Evolutionary conservation across 768 basidiomycete genomes (phyloP).

Genomic region (Lentinus brumalis): DNA sequence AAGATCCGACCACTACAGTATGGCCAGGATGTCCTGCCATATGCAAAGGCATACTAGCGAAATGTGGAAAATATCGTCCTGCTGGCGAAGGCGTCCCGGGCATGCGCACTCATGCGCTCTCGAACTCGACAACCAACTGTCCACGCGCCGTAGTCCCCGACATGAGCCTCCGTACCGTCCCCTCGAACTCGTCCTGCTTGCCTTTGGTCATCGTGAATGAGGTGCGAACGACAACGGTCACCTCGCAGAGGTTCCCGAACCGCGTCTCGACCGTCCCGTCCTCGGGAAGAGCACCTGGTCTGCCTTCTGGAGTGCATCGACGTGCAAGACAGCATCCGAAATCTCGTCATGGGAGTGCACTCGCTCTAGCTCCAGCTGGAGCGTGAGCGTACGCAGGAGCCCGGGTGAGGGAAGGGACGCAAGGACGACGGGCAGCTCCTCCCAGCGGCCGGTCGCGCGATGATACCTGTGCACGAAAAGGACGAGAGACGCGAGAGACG

Average conservation of each 20-base stretch:
- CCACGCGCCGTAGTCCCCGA: neutral
- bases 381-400: neutral
- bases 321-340: neutral
- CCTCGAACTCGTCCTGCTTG: neutral
- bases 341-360: neutral
- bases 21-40: no score
- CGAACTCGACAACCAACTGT: neutral
- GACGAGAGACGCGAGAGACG: slow-evolving; percentile 3
- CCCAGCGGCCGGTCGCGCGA: neutral
- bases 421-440: neutral
- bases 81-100: no score
- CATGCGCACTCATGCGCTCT: neutral
- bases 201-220: neutral
- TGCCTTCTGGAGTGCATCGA: neutral
- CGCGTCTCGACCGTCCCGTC: neutral
- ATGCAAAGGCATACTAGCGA: no score
- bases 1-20: no score
- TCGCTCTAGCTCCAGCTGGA: neutral
- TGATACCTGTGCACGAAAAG: neutral
- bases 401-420: neutral
- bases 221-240: neutral
- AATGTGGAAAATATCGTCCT: no score
- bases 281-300: neutral
- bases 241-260: neutral
- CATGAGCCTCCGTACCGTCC: neutral